A percentile compares a stretch with the other conserved stretches of the same genome.
Conservation (phyloP, 2,329 filamentous ascomycete species). For the Pseudocercospora cruenta region DNA sequence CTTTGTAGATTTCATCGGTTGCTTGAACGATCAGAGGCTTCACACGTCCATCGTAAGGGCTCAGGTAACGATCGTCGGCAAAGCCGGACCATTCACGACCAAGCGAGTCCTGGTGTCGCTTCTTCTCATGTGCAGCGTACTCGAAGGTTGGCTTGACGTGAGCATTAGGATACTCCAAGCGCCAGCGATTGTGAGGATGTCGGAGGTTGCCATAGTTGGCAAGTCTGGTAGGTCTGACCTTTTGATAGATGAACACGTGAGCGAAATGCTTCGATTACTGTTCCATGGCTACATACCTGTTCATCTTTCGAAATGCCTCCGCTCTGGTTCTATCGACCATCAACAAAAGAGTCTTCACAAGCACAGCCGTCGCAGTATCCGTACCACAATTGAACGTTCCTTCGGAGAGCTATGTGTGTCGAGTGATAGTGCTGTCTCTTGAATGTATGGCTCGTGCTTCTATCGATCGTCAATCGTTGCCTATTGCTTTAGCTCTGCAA, state of each 20-base stretch:
- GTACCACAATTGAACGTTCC: slow-evolving; percentile 9
- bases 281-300: slow-evolving; percentile 11
- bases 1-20: slow-evolving; percentile 11
- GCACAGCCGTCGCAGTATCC: slow-evolving; percentile 11
- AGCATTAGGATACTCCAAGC: slow-evolving; percentile 11
- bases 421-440: slow-evolving; percentile 1
- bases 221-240: background rate
- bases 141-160: slow-evolving; percentile 7
- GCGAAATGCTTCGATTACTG: background rate
- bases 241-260: background rate
- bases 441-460: background rate
- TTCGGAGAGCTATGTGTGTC: background rate
- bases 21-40: slow-evolving; percentile 13
- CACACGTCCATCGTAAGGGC: slow-evolving; percentile 8
- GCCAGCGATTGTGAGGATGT: slow-evolving; percentile 8
- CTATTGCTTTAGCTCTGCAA: too few species aligned
- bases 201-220: slow-evolving; percentile 13
- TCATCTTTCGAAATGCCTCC: background rate
- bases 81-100: slow-evolving; percentile 7
- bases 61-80: slow-evolving; percentile 15
- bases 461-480: background rate
- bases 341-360: slow-evolving; percentile 3
- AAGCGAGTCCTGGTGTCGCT: slow-evolving; percentile 12
- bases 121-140: slow-evolving; percentile 7
- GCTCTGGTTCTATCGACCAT: background rate